phyloP scores from a whole-genome alignment of 1,284 basidiomycete genomes.

The Ceratorhiza oryzae-sativae region DNA sequence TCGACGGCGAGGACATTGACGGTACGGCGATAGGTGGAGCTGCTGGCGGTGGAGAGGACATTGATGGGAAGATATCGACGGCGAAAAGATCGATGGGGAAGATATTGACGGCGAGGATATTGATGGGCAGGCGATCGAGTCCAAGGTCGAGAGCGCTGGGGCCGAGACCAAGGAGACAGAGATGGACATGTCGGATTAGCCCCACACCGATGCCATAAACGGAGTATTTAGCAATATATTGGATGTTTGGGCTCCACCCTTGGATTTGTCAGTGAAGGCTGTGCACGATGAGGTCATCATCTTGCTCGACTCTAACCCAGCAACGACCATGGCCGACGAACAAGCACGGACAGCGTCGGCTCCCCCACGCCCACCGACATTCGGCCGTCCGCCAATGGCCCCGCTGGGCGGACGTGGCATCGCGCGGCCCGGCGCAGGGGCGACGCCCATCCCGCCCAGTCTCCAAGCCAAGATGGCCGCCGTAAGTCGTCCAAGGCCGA shows the following conservation, averaged over 20 bases:
- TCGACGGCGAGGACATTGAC: constrained; percentile 46
- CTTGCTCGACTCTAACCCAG: background rate
- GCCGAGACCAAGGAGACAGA: constrained; percentile 11
- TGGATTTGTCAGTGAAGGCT: background rate
- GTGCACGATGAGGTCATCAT: constrained; percentile 16
- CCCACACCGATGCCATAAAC: constrained; percentile 5
- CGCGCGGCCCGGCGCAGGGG: constrained; percentile 34
- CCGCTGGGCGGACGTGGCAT: background rate
- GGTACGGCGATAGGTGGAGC: constrained; percentile 10
- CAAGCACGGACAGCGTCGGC: constrained; percentile 19
- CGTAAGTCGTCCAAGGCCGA: constrained; percentile 56
- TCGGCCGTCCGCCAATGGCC: background rate
- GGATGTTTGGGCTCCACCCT: background rate
- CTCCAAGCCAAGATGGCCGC: constrained; percentile 94
- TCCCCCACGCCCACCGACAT: background rate
- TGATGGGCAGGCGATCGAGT: constrained; percentile 37
- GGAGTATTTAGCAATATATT: background rate
- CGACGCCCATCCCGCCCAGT: constrained; percentile 82
- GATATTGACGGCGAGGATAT: constrained; percentile 49
- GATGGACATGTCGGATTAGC: constrained; percentile 7
- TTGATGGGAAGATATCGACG: constrained; percentile 61
- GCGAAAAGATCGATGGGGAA: constrained; percentile 57
- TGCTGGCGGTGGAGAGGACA: constrained; percentile 48
- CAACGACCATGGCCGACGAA: constrained; percentile 33
- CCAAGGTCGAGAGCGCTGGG: background rate